Conservation (phyloP, 2,329 filamentous ascomycete species). For the Lasiodiplodia sp. region DNA sequence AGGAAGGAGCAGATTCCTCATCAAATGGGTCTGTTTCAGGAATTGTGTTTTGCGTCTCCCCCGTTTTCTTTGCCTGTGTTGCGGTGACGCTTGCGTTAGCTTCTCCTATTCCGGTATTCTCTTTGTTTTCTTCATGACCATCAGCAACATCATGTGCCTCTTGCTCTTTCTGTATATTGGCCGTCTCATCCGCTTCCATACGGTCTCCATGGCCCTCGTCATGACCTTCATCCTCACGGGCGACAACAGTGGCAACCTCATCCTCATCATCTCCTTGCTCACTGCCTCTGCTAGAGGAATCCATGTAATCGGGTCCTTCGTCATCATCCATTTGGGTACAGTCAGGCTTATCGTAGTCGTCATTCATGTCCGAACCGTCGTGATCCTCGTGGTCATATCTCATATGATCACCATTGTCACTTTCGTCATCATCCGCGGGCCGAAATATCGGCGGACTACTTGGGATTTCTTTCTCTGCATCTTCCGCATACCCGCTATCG, state of each 20-base stretch:
- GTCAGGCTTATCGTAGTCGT: conserved; percentile 30
- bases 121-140: neutral
- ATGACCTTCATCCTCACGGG: neutral
- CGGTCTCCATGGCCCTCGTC: neutral
- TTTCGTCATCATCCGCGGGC: conserved; percentile 40
- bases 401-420: conserved; percentile 3
- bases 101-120: neutral
- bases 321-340: conserved; percentile 18
- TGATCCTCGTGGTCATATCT: neutral
- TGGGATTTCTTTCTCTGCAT: conserved; percentile 40
- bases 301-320: conserved; percentile 16
- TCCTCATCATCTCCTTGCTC: conserved; percentile 8
- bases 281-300: conserved; percentile 7
- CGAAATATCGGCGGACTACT: conserved; percentile 45
- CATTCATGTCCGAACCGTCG: conserved; percentile 4
- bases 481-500: conserved; percentile 31
- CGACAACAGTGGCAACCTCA: neutral
- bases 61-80: neutral
- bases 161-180: neutral
- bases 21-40: conserved; percentile 19
- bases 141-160: neutral
- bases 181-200: neutral
- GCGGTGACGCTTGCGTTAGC: no score
- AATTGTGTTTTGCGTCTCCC: conserved; percentile 15
- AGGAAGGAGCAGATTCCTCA: neutral